Evolutionary conservation across 2,329 filamentous ascomycete species (phyloP), one percentile per base, ranked within the genome.

Genomic region (Stemphylium beticola): DNA sequence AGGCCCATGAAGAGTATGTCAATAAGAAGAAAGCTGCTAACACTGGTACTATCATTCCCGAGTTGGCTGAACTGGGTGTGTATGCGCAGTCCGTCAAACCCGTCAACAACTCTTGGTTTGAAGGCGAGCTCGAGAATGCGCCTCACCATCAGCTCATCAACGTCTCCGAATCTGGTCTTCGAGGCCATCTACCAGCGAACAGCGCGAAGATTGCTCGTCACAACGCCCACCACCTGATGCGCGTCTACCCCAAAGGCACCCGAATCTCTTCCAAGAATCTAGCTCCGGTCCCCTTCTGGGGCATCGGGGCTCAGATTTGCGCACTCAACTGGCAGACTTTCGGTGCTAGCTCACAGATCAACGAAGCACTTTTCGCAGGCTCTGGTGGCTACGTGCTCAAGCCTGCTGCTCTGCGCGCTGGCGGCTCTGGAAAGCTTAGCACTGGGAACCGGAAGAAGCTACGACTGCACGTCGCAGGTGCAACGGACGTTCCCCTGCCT

Each of bases 31-130:
- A 83, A 64, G 70, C 79, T 0, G 75, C 78, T 0, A 76, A 77
- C 0, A 68, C 77, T 3, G 76, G 76, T 6, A 67, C 78, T 50
- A 88, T 90, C 61, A 78, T 89, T 18, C 85, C 87, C 0, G 86
- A 88, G 62, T 81, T 90, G 1, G 85, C 85, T 1, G 83, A 82
- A 37, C 77, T 90, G 0, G 87, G 87, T 3, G 85, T 90, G 2
- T 90, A 89, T 60, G 87, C 87, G 0, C 87, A 90, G 67, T 87
- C 85, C 0, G 85, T 89, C 51, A 90, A 90, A 67, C 87, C 87
- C 0, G 74, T 76, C 49, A 82, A 89, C 71, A 84, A 86, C 63
- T 86, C 85, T 0, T 90, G 87, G 87, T 88, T 82, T 66, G 81
- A 85, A 3, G 78, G 76, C 2, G 60, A 73, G 14, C 71, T 83